Percentiles rank a stretch among this genome's conserved stretches.
phyloP scores from a whole-genome alignment of 2,329 filamentous ascomycete genomes.

The Fusarium metavorans region DNA sequence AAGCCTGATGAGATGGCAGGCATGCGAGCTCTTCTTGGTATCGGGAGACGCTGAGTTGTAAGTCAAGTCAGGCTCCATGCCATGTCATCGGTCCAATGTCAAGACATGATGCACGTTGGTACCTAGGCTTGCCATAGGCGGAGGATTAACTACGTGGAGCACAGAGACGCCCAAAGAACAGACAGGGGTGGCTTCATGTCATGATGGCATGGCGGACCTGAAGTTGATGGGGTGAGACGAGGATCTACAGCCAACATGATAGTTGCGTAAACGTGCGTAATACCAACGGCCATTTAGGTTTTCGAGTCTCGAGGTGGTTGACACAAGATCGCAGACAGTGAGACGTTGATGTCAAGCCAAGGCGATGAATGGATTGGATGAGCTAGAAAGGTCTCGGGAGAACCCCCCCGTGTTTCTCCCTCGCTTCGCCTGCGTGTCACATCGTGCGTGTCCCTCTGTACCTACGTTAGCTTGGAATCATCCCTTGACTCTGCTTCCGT shows the following conservation, averaged over 20 bases:
- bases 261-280: conserved; percentile 11
- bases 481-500: neutral
- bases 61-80: neutral
- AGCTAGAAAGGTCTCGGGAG: conserved; percentile 16
- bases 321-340: neutral
- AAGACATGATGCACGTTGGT: neutral
- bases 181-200: neutral
- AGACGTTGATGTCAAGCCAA: neutral
- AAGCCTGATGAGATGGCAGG: neutral
- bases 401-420: conserved; percentile 7
- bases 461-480: conserved; percentile 16
- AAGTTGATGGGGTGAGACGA: neutral
- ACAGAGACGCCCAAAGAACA: neutral
- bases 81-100: neutral
- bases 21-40: neutral
- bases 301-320: neutral
- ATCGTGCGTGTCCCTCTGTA: conserved; percentile 6
- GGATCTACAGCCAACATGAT: neutral
- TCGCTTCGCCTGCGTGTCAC: conserved; percentile 7
- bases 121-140: neutral
- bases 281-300: conserved; percentile 8
- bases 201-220: neutral
- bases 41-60: neutral
- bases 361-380: conserved; percentile 7
- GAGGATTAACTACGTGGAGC: neutral